Conservation (phyloP, 345 rosid genomes). For the Pseudoturritis turrita region DNA sequence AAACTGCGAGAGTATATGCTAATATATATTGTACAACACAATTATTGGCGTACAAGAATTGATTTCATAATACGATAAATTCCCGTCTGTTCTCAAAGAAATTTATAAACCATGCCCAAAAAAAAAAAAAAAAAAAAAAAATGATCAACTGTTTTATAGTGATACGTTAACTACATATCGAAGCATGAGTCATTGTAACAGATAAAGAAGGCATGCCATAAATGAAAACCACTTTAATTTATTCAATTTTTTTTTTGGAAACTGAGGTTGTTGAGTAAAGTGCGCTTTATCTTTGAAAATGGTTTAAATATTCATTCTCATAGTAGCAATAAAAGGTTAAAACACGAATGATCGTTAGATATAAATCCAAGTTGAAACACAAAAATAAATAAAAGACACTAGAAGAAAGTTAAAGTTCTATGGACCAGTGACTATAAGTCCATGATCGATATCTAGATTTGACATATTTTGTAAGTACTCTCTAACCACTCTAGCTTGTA, state of each 20-base stretch:
- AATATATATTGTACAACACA: background rate
- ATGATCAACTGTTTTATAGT: background rate
- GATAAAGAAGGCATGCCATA: conserved; percentile 11
- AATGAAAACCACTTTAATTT: background rate
- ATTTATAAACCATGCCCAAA: background rate
- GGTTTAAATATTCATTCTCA: background rate
- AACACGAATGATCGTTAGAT: background rate
- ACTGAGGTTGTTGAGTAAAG: background rate
- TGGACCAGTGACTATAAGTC: background rate
- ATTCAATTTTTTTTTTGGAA: background rate
- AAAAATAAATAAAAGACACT: background rate
- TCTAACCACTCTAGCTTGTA: background rate
- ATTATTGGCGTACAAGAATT: background rate
- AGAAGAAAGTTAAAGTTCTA: background rate
- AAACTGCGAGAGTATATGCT: background rate
- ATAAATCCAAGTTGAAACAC: background rate
- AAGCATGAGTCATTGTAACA: conserved; percentile 10
- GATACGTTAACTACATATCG: background rate
- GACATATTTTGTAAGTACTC: background rate
- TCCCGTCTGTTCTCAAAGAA: background rate
- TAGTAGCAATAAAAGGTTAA: background rate
- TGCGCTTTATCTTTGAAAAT: background rate
- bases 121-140: background rate
- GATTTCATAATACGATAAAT: background rate
- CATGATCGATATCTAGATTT: background rate